A percentile compares a stretch with the other conserved stretches of the same genome.
phyloP scores from a whole-genome alignment of 2,329 filamentous ascomycete species.

The Cadophora sp. region DNA sequence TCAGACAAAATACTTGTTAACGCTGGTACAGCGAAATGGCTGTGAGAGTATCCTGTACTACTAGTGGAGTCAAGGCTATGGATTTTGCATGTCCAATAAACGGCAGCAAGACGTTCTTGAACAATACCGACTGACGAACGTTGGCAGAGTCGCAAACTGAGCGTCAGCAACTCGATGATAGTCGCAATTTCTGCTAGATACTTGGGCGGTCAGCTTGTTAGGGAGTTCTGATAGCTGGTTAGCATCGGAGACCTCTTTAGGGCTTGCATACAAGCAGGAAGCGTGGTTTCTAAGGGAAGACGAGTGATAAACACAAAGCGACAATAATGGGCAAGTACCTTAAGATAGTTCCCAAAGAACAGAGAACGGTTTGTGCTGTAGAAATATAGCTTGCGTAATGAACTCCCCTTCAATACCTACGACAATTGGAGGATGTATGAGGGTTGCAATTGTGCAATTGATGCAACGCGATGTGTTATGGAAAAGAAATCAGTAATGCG shows the following conservation, averaged over 20 bases:
- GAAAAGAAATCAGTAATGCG: neutral
- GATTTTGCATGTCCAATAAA: neutral
- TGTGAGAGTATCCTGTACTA: neutral
- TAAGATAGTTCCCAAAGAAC: neutral
- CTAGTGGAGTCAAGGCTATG: neutral
- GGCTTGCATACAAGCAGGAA: neutral
- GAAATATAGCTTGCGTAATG: neutral
- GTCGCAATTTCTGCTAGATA: neutral
- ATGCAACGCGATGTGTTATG: neutral
- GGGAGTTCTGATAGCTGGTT: neutral
- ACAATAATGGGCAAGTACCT: neutral
- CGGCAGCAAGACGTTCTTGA: neutral
- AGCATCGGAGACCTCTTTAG: neutral
- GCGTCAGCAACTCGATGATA: neutral
- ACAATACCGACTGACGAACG: neutral
- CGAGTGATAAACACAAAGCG: too few relatives aligned
- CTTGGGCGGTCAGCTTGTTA: neutral
- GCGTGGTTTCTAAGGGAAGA: neutral
- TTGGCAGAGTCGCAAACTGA: neutral
- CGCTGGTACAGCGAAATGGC: too few relatives aligned
- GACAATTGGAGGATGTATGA: neutral
- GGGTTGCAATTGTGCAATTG: neutral
- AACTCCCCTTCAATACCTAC: neutral
- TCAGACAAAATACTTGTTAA: neutral
- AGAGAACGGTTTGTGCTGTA: neutral